Evolutionary conservation across 2,329 filamentous ascomycete genomes (phyloP).

Genomic region (Fusarium sp.): DNA sequence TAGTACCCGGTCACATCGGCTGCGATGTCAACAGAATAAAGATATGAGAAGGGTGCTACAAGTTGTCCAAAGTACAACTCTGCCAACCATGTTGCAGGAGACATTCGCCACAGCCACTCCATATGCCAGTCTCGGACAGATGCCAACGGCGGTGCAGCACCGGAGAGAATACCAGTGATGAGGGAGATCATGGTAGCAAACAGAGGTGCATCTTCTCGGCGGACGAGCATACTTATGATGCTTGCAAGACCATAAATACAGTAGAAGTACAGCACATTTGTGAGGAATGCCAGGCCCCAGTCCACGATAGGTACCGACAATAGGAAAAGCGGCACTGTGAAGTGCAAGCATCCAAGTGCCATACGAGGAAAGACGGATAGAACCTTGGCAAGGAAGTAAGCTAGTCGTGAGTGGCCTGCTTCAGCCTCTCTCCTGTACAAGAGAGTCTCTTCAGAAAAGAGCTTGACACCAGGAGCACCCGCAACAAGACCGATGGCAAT

Average conservation of each 20-base stretch:
- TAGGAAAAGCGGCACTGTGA: constrained; percentile 63
- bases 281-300: constrained; percentile 62
- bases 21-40: constrained; percentile 65
- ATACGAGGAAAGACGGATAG: constrained; percentile 65
- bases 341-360: constrained; percentile 64
- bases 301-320: constrained; percentile 63
- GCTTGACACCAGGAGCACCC: constrained; percentile 63
- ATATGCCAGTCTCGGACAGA: constrained; percentile 65
- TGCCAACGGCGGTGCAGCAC: constrained; percentile 63
- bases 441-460: constrained; percentile 59
- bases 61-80: constrained; percentile 68
- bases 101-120: constrained; percentile 67
- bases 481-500: constrained; percentile 69
- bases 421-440: constrained; percentile 67
- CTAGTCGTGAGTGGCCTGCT: constrained; percentile 66
- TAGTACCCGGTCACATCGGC: constrained; percentile 58
- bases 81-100: constrained; percentile 67
- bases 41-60: constrained; percentile 60
- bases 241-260: constrained; percentile 68
- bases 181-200: constrained; percentile 66
- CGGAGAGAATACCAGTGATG: constrained; percentile 66
- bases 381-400: constrained; percentile 69
- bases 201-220: constrained; percentile 68
- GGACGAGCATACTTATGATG: constrained; percentile 64
- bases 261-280: constrained; percentile 68